Conservation (phyloP, 345 rosid species). For the Aegle marmelos region DNA sequence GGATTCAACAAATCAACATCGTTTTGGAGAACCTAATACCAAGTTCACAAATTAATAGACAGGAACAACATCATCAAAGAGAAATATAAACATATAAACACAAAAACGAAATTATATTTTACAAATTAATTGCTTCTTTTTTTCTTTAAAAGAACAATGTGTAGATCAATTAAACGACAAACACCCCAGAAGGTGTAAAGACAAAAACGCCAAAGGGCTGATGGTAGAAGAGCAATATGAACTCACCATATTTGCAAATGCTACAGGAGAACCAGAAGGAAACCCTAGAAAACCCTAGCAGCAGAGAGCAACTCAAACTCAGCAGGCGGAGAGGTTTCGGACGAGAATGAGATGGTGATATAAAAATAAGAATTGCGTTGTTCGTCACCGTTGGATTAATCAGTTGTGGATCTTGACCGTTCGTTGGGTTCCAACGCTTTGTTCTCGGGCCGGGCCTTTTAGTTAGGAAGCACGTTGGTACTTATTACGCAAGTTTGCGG, state of each 20-base stretch:
- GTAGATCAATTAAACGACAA: background rate
- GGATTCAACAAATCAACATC: no score
- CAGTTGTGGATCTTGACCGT: conserved; percentile 7
- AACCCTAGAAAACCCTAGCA: conserved; percentile 16
- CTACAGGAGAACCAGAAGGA: background rate
- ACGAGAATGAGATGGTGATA: fast-evolving
- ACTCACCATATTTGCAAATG: conserved; percentile 10
- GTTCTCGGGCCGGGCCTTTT: no score
- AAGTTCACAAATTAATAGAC: no score
- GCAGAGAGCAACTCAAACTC: background rate
- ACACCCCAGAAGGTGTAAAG: background rate
- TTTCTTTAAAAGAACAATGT: background rate
- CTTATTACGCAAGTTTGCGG: no score
- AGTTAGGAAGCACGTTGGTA: no score
- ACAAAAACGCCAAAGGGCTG: background rate
- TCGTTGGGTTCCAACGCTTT: no score
- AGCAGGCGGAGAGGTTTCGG: background rate
- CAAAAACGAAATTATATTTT: no score
- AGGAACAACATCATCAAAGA: no score
- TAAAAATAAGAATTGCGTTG: no score
- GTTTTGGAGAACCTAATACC: no score
- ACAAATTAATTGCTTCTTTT: no score
- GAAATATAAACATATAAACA: no score
- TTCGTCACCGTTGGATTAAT: background rate
- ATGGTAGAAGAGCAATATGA: background rate